Evolutionary conservation across 2,329 filamentous ascomycete species (phyloP).

Genomic region (Talaromyces verruculosus): DNA sequence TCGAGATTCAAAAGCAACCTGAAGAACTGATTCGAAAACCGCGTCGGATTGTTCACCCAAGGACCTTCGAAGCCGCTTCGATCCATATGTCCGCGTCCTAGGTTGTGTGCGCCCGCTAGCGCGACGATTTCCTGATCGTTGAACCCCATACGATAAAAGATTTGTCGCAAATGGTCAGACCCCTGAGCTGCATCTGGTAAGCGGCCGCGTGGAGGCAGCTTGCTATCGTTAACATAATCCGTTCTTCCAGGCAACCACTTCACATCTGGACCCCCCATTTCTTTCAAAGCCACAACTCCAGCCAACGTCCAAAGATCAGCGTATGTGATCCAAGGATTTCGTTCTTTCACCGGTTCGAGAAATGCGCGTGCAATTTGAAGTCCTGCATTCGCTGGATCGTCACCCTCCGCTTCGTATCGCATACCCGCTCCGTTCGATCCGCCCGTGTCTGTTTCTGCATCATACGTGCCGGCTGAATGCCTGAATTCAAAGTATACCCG

Average conservation of each 20-base stretch:
- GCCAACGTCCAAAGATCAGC: conserved; percentile 66
- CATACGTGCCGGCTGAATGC: conserved; percentile 66
- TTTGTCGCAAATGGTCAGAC: conserved; percentile 55
- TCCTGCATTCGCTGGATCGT: conserved; percentile 65
- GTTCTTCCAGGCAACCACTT: conserved; percentile 60
- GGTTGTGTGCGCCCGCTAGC: conserved; percentile 56
- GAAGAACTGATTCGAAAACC: conserved; percentile 61
- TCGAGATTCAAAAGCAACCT: conserved; percentile 52
- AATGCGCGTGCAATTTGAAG: conserved; percentile 64
- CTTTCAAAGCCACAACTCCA: conserved; percentile 58
- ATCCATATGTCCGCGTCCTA: conserved; percentile 57
- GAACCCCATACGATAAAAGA: conserved; percentile 63
- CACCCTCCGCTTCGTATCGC: conserved; percentile 64
- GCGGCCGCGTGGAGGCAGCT: conserved; percentile 59
- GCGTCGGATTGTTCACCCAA: conserved; percentile 61
- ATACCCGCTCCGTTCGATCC: conserved; percentile 66
- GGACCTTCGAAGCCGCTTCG: conserved; percentile 58
- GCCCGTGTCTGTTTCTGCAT: conserved; percentile 59
- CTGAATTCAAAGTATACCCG: conserved; percentile 32
- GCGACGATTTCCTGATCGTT: conserved; percentile 62
- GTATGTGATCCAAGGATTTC: conserved; percentile 65
- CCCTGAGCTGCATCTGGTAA: conserved; percentile 57
- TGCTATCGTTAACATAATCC: conserved; percentile 62
- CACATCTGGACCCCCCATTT: conserved; percentile 61
- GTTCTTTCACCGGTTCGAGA: conserved; percentile 61